Evolutionary conservation across 2,329 filamentous ascomycete species (phyloP), one percentile per base, ranked within the genome.

Genomic region (Talaromyces sp.): DNA sequence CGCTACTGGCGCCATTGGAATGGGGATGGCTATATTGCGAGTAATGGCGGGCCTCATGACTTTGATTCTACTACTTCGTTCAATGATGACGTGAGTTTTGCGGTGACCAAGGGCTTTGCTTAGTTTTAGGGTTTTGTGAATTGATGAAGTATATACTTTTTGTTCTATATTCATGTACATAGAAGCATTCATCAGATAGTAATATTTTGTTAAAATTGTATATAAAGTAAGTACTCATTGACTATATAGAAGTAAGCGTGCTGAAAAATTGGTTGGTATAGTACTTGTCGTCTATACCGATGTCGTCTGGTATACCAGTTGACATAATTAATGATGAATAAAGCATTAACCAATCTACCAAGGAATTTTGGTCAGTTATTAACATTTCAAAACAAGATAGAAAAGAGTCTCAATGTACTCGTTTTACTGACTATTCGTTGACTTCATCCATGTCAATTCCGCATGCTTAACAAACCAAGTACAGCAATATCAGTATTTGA

Each of bases 1-100:
- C 59, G 59, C 41, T 61, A 57, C 48, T 61, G 56, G 50, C 55
- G 59, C n/a, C 55, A 61, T 52, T 61, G 48, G 21, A 27, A 58
- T 4, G 21, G 53, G 14, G 55, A 54, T 7, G 11, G 56, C 11
- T 61, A 61, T 21, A 41, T 52, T 29, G 59, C 55, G 14, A 54
- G 59, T 29, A 61, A 61, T 26, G 59, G 59, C 17, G 55, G 55
- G 14, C 54, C 53, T 26, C 21, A 58, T 9, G 27, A 21, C 5
- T 61, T 61, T 27, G 59, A 61, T 38, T 32, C 24, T 29, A 48
- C 41, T 2, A 17, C 19, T 11, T 57, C 55, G 3, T 61, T 57
- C 41, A 61, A 61, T 32, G 51, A 54, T 11, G 59, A 61, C 24
- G 59, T 55, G 50, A 61, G 50, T 29, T 61, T 31, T 7, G 26